Evolutionary conservation across 1,284 basidiomycete genomes (phyloP).

Genomic region (Puccinia hordei): DNA sequence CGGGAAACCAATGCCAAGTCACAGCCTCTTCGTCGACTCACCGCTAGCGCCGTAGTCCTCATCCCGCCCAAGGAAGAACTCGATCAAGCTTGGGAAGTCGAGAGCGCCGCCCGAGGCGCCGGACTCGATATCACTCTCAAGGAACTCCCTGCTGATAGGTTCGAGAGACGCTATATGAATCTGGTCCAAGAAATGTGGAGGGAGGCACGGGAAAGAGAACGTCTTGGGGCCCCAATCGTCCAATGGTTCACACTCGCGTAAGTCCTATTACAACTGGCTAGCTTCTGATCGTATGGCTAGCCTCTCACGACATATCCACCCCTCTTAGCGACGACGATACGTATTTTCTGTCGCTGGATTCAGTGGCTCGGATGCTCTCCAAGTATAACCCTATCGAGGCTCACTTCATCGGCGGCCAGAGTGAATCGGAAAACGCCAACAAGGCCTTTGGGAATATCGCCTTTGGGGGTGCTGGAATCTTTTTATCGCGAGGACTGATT

Average conservation of each 20-base stretch:
- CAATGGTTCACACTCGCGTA: conserved; percentile 56
- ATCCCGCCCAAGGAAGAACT: conserved; percentile 54
- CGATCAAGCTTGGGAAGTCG: conserved; percentile 53
- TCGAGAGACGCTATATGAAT: conserved; percentile 55
- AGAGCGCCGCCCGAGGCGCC: conserved; percentile 53
- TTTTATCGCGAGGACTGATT: conserved; percentile 52
- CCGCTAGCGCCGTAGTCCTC: conserved; percentile 51
- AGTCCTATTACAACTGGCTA: conserved; percentile 13
- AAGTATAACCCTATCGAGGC: conserved; percentile 49
- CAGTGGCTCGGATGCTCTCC: conserved; percentile 52
- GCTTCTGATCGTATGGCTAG: not conserved
- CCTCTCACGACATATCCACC: not conserved
- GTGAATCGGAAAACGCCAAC: conserved; percentile 53
- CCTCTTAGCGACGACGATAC: conserved; percentile 56
- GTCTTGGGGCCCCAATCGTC: conserved; percentile 51
- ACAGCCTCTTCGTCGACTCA: conserved; percentile 48
- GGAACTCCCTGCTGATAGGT: conserved; percentile 52
- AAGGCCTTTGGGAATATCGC: conserved; percentile 53
- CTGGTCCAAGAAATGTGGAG: conserved; percentile 54
- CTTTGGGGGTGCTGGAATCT: conserved; percentile 55
- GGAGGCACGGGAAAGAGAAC: conserved; percentile 50
- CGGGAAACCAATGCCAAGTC: not conserved
- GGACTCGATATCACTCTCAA: conserved; percentile 54
- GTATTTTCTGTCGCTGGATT: conserved; percentile 54
- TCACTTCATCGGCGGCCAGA: conserved; percentile 53